Percentiles rank a stretch among this genome's conserved stretches.
Conservation (phyloP, 2,329 filamentous ascomycete species). For the Penicillium sp. region DNA sequence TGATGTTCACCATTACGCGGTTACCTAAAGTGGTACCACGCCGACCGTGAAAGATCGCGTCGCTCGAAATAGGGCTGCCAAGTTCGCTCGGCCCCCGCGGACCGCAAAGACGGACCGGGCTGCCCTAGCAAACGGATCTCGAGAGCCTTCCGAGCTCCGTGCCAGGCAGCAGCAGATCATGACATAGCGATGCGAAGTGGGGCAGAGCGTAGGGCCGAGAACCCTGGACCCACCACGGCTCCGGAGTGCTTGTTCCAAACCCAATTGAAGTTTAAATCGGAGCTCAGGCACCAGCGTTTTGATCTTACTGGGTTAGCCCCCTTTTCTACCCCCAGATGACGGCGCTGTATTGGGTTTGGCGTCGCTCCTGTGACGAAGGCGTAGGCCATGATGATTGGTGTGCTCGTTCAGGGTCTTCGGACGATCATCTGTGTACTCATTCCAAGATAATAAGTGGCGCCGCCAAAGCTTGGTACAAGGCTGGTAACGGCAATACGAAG, state of each 20-base stretch:
- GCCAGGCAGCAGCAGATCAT: too few relatives aligned
- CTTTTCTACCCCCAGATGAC: neutral
- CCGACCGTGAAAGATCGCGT: too few relatives aligned
- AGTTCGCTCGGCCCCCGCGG: too few relatives aligned
- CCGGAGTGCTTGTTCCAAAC: neutral
- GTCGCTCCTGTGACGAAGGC: neutral
- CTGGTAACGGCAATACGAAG: neutral
- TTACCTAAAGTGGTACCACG: too few relatives aligned
- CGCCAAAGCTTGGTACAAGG: neutral
- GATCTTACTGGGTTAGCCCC: neutral
- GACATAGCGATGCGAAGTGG: too few relatives aligned
- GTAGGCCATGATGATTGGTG: neutral
- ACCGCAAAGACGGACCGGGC: too few relatives aligned
- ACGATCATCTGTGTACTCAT: neutral
- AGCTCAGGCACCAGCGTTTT: neutral
- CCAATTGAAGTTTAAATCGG: neutral
- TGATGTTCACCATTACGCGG: too few relatives aligned
- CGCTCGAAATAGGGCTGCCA: too few relatives aligned
- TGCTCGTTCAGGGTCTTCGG: neutral
- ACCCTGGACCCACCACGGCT: too few relatives aligned
- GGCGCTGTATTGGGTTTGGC: neutral
- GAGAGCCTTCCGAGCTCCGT: too few relatives aligned
- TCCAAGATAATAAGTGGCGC: neutral
- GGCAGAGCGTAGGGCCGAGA: too few relatives aligned
- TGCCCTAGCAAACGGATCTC: too few relatives aligned